These are phyloP conservation scores for Sporodiniella umbellata DNA, from an alignment of 371 early-diverging fungal species.

Conservation along the genomic window DNA sequence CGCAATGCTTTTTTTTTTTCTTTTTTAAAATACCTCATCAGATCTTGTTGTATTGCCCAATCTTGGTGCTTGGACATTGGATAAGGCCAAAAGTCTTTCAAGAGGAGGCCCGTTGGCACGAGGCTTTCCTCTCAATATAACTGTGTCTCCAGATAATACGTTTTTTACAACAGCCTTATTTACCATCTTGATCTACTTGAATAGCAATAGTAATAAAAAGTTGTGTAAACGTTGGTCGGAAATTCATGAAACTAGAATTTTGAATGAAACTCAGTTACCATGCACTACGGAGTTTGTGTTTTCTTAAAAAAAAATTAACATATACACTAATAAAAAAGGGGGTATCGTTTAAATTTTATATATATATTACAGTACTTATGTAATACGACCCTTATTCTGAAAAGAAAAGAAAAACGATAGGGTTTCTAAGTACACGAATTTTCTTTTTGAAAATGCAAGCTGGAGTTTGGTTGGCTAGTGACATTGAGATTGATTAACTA, in stretches of 20 bases:
- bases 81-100: constrained; percentile 80
- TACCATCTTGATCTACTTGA: constrained; percentile 9
- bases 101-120: constrained; percentile 80
- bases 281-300: neutral
- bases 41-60: constrained; percentile 76
- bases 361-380: too few species aligned
- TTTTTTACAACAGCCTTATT: constrained; percentile 74
- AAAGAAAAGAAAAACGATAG: too few species aligned
- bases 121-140: constrained; percentile 81
- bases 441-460: too few species aligned
- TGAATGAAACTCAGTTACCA: neutral
- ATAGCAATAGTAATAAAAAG: neutral
- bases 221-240: neutral
- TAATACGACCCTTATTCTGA: too few species aligned
- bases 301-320: too few species aligned
- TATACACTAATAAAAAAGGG: too few species aligned
- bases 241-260: neutral
- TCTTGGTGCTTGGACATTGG: constrained; percentile 83
- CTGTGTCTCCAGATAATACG: constrained; percentile 89
- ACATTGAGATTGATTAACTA: too few species aligned
- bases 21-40: constrained; percentile 87
- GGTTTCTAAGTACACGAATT: too few species aligned
- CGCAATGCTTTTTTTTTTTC: neutral
- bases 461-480: too few species aligned
- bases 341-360: too few species aligned